These are phyloP conservation scores for Leptographium radiaticola DNA, from an alignment of 2,329 filamentous ascomycete species.

Conservation along the genomic window DNA sequence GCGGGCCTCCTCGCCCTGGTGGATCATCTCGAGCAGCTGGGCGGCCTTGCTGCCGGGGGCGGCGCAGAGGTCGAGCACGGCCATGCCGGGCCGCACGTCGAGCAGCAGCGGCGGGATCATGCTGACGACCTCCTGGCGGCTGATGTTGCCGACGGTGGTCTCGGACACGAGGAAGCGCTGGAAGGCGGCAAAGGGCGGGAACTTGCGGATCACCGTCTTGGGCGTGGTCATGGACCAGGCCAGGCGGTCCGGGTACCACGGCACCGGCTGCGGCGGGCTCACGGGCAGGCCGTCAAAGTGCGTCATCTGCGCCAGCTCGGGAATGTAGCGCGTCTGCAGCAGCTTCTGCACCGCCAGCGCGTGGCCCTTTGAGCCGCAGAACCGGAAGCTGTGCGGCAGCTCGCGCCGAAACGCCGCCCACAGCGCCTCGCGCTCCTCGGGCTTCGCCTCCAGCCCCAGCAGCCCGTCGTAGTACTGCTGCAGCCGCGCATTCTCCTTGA, in stretches of 20 bases:
- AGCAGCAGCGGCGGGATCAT: conserved; percentile 97
- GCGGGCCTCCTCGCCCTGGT: conserved; percentile 79
- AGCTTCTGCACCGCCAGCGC: conserved; percentile 85
- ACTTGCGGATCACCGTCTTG: conserved; percentile 89
- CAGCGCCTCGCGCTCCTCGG: conserved; percentile 62
- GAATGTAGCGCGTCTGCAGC: conserved; percentile 78
- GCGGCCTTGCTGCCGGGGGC: conserved; percentile 95
- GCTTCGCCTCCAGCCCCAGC: conserved; percentile 52
- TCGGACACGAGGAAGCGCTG: conserved; percentile 97
- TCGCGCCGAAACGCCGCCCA: conserved; percentile 76
- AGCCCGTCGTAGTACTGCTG: conserved; percentile 77
- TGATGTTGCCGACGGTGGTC: conserved; percentile 94
- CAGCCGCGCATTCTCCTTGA: conserved; percentile 72
- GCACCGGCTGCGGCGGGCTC: conserved; percentile 66
- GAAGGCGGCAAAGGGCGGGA: conserved; percentile 86
- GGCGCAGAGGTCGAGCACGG: conserved; percentile 88
- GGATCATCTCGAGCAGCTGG: conserved; percentile 88
- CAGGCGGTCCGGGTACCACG: conserved; percentile 89
- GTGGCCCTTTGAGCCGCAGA: conserved; percentile 91
- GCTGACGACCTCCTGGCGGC: conserved; percentile 91
- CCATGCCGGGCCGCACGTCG: conserved; percentile 83
- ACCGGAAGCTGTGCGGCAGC: conserved; percentile 93
- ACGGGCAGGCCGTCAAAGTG: conserved; percentile 72
- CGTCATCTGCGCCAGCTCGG: conserved; percentile 74
- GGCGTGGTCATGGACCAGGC: conserved; percentile 98